Percentiles rank a stretch among this genome's conserved stretches.
Evolutionary conservation across 345 rosid species (phyloP).

Genomic region (Rhodamnia argentea): DNA sequence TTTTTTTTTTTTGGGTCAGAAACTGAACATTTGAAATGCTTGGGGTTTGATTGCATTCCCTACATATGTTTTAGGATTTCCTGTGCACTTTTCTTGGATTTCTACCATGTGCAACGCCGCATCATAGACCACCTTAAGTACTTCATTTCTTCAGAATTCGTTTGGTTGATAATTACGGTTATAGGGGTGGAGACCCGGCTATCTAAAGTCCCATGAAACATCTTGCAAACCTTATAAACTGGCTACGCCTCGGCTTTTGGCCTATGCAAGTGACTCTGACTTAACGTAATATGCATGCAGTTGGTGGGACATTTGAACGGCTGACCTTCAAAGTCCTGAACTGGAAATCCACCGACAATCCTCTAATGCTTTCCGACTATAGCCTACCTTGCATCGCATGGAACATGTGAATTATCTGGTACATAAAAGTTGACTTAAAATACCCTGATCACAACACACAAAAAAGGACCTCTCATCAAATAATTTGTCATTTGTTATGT

Average conservation of each 20-base stretch:
- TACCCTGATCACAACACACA: not conserved
- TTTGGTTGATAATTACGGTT: not conserved
- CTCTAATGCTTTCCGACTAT: not conserved
- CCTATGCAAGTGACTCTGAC: not conserved
- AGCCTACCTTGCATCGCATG: not conserved
- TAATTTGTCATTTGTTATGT: not conserved
- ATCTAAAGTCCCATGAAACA: not conserved
- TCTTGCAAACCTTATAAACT: not conserved
- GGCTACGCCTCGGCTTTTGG: not conserved
- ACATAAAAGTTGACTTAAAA: not conserved
- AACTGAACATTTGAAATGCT: not conserved
- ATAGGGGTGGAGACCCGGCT: not conserved
- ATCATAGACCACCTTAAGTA: not conserved
- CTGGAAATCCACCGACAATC: not conserved
- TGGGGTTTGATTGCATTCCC: not conserved
- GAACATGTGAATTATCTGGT: not conserved
- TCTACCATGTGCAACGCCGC: not conserved
- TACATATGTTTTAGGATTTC: not conserved
- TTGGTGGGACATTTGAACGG: not conserved
- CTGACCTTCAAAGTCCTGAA: not conserved
- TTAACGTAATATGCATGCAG: fast-evolving
- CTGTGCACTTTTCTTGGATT: not conserved
- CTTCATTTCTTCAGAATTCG: not conserved
- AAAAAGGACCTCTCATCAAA: not conserved
- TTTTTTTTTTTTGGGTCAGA: too few species aligned